Percentiles rank a stretch among this genome's conserved stretches.
Evolutionary conservation across 2,329 filamentous ascomycete species (phyloP).

Genomic region (Didymosphaeria variabile): DNA sequence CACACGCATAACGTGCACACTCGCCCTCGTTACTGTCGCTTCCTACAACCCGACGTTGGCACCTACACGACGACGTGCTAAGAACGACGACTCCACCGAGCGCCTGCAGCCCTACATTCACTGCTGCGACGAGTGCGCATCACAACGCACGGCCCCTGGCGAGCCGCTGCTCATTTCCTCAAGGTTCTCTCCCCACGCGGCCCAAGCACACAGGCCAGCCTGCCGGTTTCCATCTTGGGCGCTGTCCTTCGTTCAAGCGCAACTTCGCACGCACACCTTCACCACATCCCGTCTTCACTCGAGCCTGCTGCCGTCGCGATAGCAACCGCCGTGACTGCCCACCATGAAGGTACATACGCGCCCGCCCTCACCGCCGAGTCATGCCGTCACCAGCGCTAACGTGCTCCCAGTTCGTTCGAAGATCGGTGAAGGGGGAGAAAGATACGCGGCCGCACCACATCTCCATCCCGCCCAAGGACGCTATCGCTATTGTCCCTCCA

Average conservation of each 20-base stretch:
- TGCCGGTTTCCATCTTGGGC: slow-evolving; percentile 31
- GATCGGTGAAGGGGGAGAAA: slow-evolving; percentile 92
- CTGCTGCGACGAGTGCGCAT: slow-evolving; percentile 16
- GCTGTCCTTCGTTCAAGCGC: slow-evolving; percentile 17
- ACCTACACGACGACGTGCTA: slow-evolving; percentile 6
- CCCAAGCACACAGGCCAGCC: slow-evolving; percentile 31
- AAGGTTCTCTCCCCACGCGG: slow-evolving; percentile 20
- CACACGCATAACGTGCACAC: slow-evolving; percentile 6
- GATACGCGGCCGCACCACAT: slow-evolving; percentile 75
- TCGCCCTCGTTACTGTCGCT: slow-evolving; percentile 2
- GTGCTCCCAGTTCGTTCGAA: slow-evolving; percentile 65
- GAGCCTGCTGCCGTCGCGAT: slow-evolving; percentile 14
- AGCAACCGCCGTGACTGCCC: slow-evolving; percentile 16
- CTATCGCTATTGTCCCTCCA: slow-evolving; percentile 86
- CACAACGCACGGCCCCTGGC: slow-evolving; percentile 20
- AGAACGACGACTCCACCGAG: slow-evolving; percentile 15
- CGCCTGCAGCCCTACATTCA: slow-evolving; percentile 24
- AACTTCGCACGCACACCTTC: slow-evolving; percentile 20
- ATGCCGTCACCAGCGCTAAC: slow-evolving; percentile 37
- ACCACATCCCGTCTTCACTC: slow-evolving; percentile 12
- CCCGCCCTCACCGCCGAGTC: slow-evolving; percentile 26
- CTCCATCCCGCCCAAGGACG: slow-evolving; percentile 83
- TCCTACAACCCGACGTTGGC: not conserved
- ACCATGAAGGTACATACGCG: slow-evolving; percentile 37
- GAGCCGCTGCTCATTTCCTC: slow-evolving; percentile 28